Evolutionary conservation across 164 flowering plant species (phyloP).

Genomic region (Macadamia tetraphylla): DNA sequence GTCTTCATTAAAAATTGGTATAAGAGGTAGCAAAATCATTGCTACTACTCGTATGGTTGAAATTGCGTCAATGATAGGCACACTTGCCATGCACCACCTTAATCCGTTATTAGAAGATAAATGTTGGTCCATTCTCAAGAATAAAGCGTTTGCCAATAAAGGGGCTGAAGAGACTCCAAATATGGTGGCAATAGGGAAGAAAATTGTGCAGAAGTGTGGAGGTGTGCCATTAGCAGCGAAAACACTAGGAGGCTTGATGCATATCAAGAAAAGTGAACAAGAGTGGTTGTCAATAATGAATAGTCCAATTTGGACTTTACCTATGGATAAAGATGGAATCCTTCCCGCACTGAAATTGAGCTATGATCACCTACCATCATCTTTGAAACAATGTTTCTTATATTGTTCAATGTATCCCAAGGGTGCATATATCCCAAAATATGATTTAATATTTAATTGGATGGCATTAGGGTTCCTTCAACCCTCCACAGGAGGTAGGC

Average conservation of each 20-base stretch:
- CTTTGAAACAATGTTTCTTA: no score
- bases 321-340: background rate
- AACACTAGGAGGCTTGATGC: background rate
- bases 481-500: no score
- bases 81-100: background rate
- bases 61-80: background rate
- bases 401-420: background rate
- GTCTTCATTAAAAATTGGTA: no score
- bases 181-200: background rate
- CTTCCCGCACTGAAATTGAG: no score
- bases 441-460: background rate
- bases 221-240: background rate
- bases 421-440: background rate
- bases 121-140: background rate
- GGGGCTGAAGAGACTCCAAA: background rate
- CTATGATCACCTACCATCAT: no score
- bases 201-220: background rate
- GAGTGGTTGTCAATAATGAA: background rate
- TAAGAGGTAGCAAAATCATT: no score
- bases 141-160: background rate
- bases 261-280: background rate
- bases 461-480: background rate
- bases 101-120: background rate
- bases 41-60: no score
- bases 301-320: background rate